phyloP scores from a whole-genome alignment of 2,329 filamentous ascomycete species.

The Dactylellina sp. region DNA sequence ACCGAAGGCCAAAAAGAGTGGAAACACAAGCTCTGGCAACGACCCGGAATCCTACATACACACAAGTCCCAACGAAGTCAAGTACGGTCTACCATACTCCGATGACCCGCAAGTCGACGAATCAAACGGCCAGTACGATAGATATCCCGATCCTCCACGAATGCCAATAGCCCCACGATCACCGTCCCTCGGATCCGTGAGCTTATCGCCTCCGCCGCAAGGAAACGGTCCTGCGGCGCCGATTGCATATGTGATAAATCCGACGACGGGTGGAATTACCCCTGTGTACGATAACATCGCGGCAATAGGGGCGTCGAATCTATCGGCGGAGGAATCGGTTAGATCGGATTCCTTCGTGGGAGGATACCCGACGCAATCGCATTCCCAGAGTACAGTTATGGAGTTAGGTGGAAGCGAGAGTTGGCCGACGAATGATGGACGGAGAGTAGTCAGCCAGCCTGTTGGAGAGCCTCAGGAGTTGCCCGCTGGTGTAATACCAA shows the following conservation, averaged over 20 bases:
- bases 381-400: background rate
- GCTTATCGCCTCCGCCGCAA: background rate
- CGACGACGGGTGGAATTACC: slow-evolving; percentile 4
- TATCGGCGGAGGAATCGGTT: background rate
- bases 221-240: background rate
- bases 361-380: background rate
- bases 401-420: background rate
- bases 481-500: too few relatives aligned
- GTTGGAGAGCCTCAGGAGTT: too few relatives aligned
- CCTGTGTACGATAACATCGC: slow-evolving; percentile 24
- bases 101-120: background rate
- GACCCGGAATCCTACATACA: background rate
- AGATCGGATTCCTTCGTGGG: background rate
- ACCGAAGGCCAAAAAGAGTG: background rate
- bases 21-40: background rate
- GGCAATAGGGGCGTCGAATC: background rate
- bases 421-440: too few relatives aligned
- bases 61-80: background rate
- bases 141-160: background rate
- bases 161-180: background rate
- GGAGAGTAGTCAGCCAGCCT: too few relatives aligned
- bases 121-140: background rate
- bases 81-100: background rate
- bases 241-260: slow-evolving; percentile 21
- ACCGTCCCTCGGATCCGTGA: background rate